Percentiles rank a stretch among this genome's conserved stretches.
Conservation (phyloP, 306 rosid species). For the Cucurbita maxima region DNA sequence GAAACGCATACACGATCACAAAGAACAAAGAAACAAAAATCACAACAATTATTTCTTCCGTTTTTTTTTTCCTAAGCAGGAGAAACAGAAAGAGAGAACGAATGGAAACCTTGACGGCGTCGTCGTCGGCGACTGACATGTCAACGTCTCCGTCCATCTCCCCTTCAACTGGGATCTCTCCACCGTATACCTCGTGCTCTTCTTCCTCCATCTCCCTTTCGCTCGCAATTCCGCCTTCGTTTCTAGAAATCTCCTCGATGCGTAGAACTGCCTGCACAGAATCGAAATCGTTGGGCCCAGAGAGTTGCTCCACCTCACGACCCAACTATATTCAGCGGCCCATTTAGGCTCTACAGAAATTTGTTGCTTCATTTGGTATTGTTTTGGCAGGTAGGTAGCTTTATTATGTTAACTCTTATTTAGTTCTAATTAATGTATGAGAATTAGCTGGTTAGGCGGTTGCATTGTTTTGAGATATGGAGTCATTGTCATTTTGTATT, state of each 20-base stretch:
- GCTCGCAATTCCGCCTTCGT: background rate
- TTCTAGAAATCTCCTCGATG: conserved; percentile 4
- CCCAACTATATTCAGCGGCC: background rate
- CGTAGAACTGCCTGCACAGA: background rate
- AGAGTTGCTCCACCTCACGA: background rate
- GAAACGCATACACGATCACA: background rate
- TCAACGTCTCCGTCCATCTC: conserved; percentile 64
- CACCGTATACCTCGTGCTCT: conserved; percentile 95
- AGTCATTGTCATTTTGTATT: no score
- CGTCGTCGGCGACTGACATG: conserved; percentile 69
- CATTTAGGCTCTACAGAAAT: background rate
- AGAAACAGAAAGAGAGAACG: background rate
- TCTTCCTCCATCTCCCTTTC: conserved; percentile 59
- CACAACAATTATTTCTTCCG: background rate
- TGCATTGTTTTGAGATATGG: no score
- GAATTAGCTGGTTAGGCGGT: no score
- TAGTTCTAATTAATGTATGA: no score
- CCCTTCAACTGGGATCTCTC: conserved; percentile 70
- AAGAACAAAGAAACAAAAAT: background rate
- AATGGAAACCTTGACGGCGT: conserved; percentile 49
- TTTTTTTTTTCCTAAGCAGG: background rate
- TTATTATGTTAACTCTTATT: no score
- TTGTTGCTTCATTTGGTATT: no score
- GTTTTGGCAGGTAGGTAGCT: no score
- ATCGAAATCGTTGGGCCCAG: background rate